A percentile compares a stretch with the other conserved stretches of the same genome.
phyloP scores from a whole-genome alignment of 208 protist species.

The Lotmaria passim region DNA sequence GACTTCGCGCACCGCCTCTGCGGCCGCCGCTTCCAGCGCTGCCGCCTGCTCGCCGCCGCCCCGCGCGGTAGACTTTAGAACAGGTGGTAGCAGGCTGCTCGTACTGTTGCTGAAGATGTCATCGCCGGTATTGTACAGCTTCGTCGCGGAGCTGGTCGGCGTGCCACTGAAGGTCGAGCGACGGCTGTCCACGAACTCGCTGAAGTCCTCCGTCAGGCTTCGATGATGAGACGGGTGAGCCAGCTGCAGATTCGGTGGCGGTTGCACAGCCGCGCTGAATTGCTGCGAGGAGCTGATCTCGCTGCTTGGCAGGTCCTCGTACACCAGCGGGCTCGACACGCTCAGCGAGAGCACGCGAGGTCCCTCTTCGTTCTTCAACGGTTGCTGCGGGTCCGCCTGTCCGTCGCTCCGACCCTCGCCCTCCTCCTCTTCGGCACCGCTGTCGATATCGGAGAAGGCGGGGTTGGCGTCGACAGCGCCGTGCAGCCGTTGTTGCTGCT shows the following conservation, averaged over 20 bases:
- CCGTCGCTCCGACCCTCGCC: background rate
- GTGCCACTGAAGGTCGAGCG: slow-evolving; percentile 5
- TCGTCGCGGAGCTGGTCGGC: slow-evolving; percentile 9
- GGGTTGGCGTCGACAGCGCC: background rate
- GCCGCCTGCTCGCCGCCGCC: background rate
- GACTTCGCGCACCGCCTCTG: slow-evolving; percentile 9
- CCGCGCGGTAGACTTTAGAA: slow-evolving; percentile 14
- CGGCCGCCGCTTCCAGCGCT: slow-evolving; percentile 8
- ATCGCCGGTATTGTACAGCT: background rate
- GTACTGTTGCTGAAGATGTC: slow-evolving; percentile 19
- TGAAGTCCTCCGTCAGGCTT: slow-evolving; percentile 6
- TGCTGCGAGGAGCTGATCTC: slow-evolving; percentile 22
- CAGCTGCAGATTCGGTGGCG: slow-evolving; percentile 18
- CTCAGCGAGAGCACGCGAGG: slow-evolving; percentile 15
- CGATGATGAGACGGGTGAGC: slow-evolving; percentile 1
- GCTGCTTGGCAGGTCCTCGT: slow-evolving; percentile 20
- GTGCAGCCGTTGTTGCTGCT: no score
- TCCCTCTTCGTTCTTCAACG: slow-evolving; percentile 10
- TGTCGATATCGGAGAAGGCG: slow-evolving; percentile 13
- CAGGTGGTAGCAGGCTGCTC: slow-evolving; percentile 12
- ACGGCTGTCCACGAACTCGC: background rate
- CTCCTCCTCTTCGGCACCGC: slow-evolving; percentile 9
- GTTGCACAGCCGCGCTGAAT: slow-evolving; percentile 12
- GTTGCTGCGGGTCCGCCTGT: background rate
- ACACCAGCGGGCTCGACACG: slow-evolving; percentile 16